Percentiles rank a stretch among this genome's conserved stretches.
Conservation (phyloP, 192 early-diverging fungal species). For the Coemansia sp. region DNA sequence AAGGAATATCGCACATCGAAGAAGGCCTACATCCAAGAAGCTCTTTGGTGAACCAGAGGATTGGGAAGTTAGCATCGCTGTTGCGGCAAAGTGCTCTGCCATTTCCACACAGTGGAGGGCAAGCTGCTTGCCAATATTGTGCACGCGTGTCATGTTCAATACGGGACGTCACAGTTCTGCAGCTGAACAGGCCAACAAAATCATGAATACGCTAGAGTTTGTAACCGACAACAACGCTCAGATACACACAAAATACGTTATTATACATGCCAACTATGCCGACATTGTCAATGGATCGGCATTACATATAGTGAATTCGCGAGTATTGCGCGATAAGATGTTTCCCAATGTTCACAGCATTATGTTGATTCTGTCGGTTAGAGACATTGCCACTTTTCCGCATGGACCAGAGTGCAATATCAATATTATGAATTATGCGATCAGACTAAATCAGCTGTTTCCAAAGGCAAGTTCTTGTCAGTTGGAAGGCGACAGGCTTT, state of each 20-base stretch:
- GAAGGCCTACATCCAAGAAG: neutral
- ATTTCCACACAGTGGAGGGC: conserved; percentile 1
- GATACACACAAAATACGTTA: neutral
- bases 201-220: neutral
- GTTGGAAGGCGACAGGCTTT: neutral
- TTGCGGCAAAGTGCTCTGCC: neutral
- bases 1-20: neutral
- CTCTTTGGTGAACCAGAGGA: neutral
- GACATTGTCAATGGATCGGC: neutral
- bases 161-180: neutral
- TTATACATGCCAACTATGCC: neutral
- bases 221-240: neutral
- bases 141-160: neutral
- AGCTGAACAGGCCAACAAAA: neutral
- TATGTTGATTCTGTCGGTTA: neutral
- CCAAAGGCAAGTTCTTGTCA: neutral
- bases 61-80: neutral
- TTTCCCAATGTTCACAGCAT: neutral
- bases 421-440: neutral
- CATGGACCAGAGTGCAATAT: neutral
- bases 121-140: neutral
- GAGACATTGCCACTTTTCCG: neutral
- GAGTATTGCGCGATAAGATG: neutral
- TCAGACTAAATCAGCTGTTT: neutral
- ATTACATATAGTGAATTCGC: neutral